phyloP scores from a whole-genome alignment of 176 grass and related monocot genomes.

The Triticum monococcum region DNA sequence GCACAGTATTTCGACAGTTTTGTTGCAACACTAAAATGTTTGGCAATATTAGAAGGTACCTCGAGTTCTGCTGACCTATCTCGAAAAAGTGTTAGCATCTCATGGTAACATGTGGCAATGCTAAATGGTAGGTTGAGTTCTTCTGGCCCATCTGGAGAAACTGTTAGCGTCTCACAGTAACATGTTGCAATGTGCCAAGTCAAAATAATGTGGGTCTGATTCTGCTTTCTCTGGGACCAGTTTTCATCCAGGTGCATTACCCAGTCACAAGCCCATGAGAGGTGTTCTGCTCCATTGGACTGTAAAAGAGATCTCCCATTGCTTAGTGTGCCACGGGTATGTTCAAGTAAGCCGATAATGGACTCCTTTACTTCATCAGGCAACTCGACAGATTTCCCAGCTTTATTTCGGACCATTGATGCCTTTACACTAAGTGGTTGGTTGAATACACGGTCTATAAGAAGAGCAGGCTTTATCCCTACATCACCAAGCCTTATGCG shows the following conservation, averaged over 20 bases:
- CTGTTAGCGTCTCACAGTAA: background rate
- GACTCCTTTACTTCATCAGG: background rate
- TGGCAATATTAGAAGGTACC: background rate
- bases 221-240: background rate
- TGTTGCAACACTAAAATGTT: background rate
- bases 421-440: too few species aligned
- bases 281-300: background rate
- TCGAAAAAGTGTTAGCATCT: background rate
- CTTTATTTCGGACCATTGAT: background rate
- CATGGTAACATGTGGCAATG: background rate
- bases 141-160: background rate
- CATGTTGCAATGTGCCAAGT: constrained; percentile 8
- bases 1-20: background rate
- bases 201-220: background rate
- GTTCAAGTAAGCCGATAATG: background rate
- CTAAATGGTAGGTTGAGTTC: too few species aligned
- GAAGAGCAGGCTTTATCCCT: too few species aligned
- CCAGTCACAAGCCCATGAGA: background rate
- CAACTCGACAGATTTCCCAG: background rate
- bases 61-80: background rate
- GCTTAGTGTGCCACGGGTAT: background rate
- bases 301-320: background rate
- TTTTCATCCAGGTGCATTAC: background rate
- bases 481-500: too few species aligned
- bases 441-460: too few species aligned